phyloP scores from a whole-genome alignment of 1,284 basidiomycete species.

The Puccinia polysora region DNA sequence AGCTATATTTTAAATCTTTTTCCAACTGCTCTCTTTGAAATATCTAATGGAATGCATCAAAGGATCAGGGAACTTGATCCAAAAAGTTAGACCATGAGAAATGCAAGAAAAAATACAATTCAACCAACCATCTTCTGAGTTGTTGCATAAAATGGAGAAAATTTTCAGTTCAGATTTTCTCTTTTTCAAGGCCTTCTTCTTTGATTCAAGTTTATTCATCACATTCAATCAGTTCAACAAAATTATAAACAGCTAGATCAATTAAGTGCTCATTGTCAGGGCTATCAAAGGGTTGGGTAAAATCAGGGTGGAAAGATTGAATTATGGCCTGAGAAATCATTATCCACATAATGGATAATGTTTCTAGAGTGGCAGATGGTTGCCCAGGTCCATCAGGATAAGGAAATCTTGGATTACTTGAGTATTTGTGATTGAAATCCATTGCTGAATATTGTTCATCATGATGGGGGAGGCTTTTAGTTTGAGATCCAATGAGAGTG shows the following conservation, averaged over 20 bases:
- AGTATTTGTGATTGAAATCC: conserved; percentile 2
- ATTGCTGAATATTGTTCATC: background rate
- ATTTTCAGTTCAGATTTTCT: background rate
- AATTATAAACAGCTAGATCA: conserved; percentile 17
- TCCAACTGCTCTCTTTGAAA: conserved; percentile 4
- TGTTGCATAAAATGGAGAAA: conserved; percentile 8
- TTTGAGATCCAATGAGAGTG: conserved; percentile 18
- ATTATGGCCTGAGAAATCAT: conserved; percentile 20
- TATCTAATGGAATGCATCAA: background rate
- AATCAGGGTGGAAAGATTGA: conserved; percentile 10
- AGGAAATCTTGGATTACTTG: conserved; percentile 9
- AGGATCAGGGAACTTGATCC: background rate
- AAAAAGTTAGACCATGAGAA: background rate
- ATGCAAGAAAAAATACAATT: background rate
- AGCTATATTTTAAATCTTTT: background rate
- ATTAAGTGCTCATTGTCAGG: conserved; percentile 7
- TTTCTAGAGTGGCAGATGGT: background rate
- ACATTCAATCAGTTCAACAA: conserved; percentile 7
- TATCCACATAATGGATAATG: conserved; percentile 16
- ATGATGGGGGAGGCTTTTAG: background rate
- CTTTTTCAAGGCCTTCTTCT: background rate
- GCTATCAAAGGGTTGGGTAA: background rate
- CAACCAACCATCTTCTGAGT: conserved; percentile 3
- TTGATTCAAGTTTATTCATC: conserved; percentile 9
- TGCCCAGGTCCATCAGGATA: conserved; percentile 27